phyloP scores from a whole-genome alignment of 257 asterid species.

The Jacaranda copaia region DNA sequence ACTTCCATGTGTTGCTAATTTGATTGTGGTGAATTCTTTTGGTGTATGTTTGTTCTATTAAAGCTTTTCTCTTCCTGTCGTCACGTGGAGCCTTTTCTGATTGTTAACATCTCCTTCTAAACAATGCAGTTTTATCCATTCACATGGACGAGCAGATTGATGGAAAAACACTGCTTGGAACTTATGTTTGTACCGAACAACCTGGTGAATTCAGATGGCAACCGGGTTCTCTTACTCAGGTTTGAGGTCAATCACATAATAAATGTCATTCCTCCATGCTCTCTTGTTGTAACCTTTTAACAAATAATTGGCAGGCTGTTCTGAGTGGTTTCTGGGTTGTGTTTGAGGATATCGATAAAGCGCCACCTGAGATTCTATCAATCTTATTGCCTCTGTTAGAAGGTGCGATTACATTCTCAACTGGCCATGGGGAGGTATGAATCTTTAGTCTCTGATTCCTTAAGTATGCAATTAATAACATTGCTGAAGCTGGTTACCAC shows the following conservation, averaged over 20 bases:
- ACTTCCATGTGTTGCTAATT: conserved; percentile 21
- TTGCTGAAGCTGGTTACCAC: conserved; percentile 17
- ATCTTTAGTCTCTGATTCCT: conserved; percentile 24
- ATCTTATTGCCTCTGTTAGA: conserved; percentile 86
- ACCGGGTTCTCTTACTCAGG: conserved; percentile 98
- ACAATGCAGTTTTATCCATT: conserved; percentile 68
- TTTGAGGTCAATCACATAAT: conserved; percentile 38
- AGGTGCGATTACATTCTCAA: conserved; percentile 71
- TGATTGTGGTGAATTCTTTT: conserved; percentile 20
- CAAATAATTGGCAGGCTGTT: conserved; percentile 72
- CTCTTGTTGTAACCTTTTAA: conserved; percentile 34
- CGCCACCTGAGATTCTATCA: conserved; percentile 83
- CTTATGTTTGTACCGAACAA: conserved; percentile 84
- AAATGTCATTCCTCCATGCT: conserved; percentile 26
- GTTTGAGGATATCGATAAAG: conserved; percentile 93
- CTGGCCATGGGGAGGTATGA: conserved; percentile 94
- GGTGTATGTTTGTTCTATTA: conserved; percentile 8
- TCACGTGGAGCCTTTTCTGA: conserved; percentile 28
- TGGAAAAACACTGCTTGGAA: conserved; percentile 91
- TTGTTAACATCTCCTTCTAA: conserved; percentile 22
- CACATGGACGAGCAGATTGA: conserved; percentile 99
- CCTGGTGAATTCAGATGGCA: conserved; percentile 99
- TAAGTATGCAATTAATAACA: not conserved
- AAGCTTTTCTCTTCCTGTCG: conserved; percentile 4
- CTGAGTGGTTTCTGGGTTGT: conserved; percentile 89